phyloP scores from a whole-genome alignment of 208 protist species.

The Crithidia expoeki region DNA sequence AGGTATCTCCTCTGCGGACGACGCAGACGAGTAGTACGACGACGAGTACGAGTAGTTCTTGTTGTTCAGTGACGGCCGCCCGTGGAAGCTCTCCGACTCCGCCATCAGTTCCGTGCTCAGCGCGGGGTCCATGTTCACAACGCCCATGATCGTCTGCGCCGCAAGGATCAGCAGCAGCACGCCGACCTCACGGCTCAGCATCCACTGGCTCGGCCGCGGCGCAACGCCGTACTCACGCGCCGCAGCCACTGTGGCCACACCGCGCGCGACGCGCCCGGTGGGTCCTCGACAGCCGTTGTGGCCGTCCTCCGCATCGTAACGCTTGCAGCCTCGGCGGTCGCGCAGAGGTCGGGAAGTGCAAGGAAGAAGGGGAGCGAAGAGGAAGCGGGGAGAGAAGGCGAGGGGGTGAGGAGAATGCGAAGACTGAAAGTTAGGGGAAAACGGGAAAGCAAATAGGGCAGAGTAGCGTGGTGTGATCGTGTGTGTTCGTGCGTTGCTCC shows the following conservation, averaged over 20 bases:
- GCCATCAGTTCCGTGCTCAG: slow-evolving; percentile 78
- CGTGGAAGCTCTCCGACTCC: slow-evolving; percentile 37
- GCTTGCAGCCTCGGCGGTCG: background rate
- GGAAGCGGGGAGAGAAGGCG: background rate
- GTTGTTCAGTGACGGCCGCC: slow-evolving; percentile 36
- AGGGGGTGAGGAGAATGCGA: too few relatives aligned
- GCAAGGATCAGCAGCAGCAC: slow-evolving; percentile 60
- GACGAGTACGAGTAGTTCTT: slow-evolving; percentile 31
- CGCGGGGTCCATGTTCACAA: slow-evolving; percentile 35
- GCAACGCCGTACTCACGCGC: slow-evolving; percentile 1
- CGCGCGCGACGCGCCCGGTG: slow-evolving; percentile 3
- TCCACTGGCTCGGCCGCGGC: slow-evolving; percentile 30
- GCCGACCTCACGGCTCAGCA: slow-evolving; percentile 50
- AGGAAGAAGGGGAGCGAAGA: background rate
- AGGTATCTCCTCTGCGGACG: slow-evolving; percentile 27
- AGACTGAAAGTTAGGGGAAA: too few relatives aligned
- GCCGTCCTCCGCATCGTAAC: slow-evolving; percentile 7
- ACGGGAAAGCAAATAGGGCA: too few relatives aligned
- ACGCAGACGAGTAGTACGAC: slow-evolving; percentile 41
- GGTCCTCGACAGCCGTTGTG: slow-evolving; percentile 8
- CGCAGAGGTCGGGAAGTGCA: background rate
- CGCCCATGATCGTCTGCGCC: slow-evolving; percentile 46
- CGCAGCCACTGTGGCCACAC: background rate
- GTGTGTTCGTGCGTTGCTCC: background rate
- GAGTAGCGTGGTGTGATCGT: too few relatives aligned